Percentiles rank a stretch among this genome's conserved stretches.
Evolutionary conservation across 2,329 filamentous ascomycete species (phyloP).

Genomic region (Colletotrichum zoysiae): DNA sequence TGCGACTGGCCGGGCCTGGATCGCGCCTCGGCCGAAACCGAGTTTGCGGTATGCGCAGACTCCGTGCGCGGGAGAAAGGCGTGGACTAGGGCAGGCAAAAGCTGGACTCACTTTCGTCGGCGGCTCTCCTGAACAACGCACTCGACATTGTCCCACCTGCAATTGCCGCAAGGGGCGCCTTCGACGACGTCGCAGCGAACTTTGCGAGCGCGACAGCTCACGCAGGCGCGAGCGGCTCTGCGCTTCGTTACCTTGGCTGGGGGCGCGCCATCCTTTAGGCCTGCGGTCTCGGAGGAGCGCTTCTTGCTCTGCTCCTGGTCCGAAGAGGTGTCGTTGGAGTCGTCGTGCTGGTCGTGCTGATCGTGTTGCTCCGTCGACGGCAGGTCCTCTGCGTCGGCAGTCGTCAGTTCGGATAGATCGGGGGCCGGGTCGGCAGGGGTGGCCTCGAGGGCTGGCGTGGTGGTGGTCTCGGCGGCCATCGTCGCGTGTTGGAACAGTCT

Average conservation of each 20-base stretch:
- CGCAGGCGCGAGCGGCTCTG: constrained; percentile 91
- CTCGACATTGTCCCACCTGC: constrained; percentile 82
- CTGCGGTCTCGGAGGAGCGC: constrained; percentile 37
- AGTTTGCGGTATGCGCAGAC: background rate
- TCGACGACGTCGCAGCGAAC: constrained; percentile 95
- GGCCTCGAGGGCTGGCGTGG: constrained; percentile 16
- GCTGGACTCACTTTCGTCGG: constrained; percentile 80
- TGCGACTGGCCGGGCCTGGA: constrained; percentile 1
- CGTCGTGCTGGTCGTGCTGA: constrained; percentile 30
- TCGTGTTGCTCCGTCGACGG: constrained; percentile 17
- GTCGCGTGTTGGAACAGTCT: constrained; percentile 25
- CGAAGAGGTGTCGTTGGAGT: constrained; percentile 33
- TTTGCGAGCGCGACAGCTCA: constrained; percentile 88
- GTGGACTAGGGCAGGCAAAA: background rate
- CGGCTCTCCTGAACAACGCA: constrained; percentile 85
- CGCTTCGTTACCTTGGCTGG: constrained; percentile 74
- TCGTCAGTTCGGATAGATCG: constrained; percentile 31
- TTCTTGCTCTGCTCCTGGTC: constrained; percentile 41
- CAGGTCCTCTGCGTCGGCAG: constrained; percentile 16
- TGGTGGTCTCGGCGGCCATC: constrained; percentile 35
- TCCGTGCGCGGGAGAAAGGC: background rate
- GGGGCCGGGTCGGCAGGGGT: constrained; percentile 23
- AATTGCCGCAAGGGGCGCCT: constrained; percentile 88
- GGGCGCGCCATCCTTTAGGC: constrained; percentile 40
- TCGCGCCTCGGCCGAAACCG: background rate